Conservation (phyloP, 2,329 filamentous ascomycete species). For the Ophiostoma sp. region DNA sequence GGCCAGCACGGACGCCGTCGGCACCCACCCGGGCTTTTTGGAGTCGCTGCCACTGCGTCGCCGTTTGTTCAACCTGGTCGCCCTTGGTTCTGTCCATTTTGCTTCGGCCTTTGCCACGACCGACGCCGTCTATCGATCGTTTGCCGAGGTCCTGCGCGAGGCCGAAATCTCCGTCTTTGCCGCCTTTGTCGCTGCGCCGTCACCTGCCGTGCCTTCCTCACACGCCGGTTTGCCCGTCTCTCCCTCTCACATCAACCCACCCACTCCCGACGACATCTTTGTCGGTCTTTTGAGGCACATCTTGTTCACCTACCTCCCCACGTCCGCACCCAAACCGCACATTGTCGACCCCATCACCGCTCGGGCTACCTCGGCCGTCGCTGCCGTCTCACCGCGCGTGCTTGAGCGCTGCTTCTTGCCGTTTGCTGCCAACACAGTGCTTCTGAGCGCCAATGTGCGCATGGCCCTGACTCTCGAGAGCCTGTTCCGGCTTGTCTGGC, state of each 20-base stretch:
- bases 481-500: conserved; percentile 57
- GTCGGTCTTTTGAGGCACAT: conserved; percentile 48
- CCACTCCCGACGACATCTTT: conserved; percentile 38
- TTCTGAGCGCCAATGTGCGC: conserved; percentile 68
- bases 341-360: conserved; percentile 41
- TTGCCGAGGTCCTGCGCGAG: conserved; percentile 56
- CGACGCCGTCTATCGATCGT: conserved; percentile 59
- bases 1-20: conserved; percentile 31
- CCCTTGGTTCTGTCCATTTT: conserved; percentile 50
- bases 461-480: conserved; percentile 68
- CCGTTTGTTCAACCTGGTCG: conserved; percentile 61
- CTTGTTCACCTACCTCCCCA: conserved; percentile 48
- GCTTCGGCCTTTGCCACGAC: conserved; percentile 43
- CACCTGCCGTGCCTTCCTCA: neutral
- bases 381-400: conserved; percentile 45
- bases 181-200: conserved; percentile 46
- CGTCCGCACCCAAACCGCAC: conserved; percentile 44
- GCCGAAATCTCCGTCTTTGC: conserved; percentile 60
- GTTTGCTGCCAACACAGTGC: conserved; percentile 61
- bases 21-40: conserved; percentile 34
- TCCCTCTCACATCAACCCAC: neutral
- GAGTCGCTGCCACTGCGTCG: conserved; percentile 63
- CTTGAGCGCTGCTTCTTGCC: conserved; percentile 63
- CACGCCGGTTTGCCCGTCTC: neutral
- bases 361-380: conserved; percentile 36